phyloP scores from a whole-genome alignment of 305 asterid genomes.

The Plantago coronopus region DNA sequence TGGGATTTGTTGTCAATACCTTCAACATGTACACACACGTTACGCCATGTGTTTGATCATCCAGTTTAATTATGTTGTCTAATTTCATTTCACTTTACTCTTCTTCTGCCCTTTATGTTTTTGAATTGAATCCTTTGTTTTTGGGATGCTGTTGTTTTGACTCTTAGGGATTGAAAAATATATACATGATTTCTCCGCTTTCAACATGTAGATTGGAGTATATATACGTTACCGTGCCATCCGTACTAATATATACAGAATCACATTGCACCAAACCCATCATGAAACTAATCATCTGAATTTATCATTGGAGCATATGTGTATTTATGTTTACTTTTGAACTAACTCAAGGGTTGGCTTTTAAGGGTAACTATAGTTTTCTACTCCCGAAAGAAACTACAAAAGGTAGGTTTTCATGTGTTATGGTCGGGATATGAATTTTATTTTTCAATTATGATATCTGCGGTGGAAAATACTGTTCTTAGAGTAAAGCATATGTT shows the following conservation, averaged over 20 bases:
- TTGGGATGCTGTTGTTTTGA: neutral
- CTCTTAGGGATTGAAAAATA: no score
- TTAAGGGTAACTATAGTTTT: neutral
- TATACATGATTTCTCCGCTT: slow-evolving; percentile 1
- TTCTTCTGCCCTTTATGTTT: no score
- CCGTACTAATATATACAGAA: slow-evolving; percentile 33
- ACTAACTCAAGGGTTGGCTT: no score
- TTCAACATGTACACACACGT: slow-evolving; percentile 29
- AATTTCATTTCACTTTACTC: neutral
- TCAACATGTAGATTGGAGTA: slow-evolving; percentile 8
- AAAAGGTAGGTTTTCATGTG: no score
- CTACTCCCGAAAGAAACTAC: no score
- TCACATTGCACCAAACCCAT: slow-evolving; percentile 23
- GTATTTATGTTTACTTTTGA: no score
- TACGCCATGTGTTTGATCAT: slow-evolving; percentile 28
- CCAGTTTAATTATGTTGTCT: slow-evolving; percentile 6
- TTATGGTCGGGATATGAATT: no score
- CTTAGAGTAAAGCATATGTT: no score
- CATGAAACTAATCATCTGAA: no score
- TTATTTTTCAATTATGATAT: no score
- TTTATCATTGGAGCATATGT: no score
- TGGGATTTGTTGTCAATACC: slow-evolving; percentile 25
- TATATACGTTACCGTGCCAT: slow-evolving; percentile 34
- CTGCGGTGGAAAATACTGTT: no score
- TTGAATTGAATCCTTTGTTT: neutral